Conservation (phyloP, 2,329 filamentous ascomycete genomes). For the Grosmannia huntii region DNA sequence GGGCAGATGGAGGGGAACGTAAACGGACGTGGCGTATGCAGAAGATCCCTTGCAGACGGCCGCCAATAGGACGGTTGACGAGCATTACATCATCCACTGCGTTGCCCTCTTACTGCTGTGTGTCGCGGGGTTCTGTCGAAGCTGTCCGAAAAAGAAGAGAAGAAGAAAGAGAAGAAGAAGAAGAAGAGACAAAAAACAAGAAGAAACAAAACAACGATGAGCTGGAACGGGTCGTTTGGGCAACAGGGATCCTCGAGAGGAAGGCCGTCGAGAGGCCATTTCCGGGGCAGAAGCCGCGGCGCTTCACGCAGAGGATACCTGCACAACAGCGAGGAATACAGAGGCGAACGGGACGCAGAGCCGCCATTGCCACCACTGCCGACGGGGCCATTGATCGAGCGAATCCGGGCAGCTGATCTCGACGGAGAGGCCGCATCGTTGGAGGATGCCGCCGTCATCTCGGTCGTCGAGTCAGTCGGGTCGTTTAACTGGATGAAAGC, state of each 20-base stretch:
- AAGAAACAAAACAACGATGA: background rate
- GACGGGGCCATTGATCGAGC: constrained; percentile 11
- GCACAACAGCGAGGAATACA: background rate
- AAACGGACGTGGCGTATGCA: no score
- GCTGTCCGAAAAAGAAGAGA: no score
- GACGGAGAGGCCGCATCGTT: constrained; percentile 8
- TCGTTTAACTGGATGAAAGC: constrained; percentile 26
- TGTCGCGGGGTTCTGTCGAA: no score
- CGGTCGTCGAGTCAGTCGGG: constrained; percentile 15
- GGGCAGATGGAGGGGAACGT: no score
- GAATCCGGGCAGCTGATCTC: constrained; percentile 9
- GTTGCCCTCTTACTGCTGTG: no score
- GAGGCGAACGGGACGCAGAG: no score
- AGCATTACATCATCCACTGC: no score
- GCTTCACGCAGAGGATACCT: background rate
- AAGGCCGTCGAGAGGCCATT: background rate
- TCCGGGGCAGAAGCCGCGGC: background rate
- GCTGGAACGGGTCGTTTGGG: background rate
- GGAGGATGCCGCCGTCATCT: constrained; percentile 13
- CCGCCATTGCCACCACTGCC: background rate
- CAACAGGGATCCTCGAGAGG: background rate
- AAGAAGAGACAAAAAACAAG: background rate
- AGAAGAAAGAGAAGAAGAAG: no score
- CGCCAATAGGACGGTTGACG: no score
- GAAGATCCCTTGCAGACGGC: no score